Percentiles rank a stretch among this genome's conserved stretches.
Evolutionary conservation across 2,329 filamentous ascomycete species (phyloP).

Genomic region (Pseudogymnoascus pannorum): DNA sequence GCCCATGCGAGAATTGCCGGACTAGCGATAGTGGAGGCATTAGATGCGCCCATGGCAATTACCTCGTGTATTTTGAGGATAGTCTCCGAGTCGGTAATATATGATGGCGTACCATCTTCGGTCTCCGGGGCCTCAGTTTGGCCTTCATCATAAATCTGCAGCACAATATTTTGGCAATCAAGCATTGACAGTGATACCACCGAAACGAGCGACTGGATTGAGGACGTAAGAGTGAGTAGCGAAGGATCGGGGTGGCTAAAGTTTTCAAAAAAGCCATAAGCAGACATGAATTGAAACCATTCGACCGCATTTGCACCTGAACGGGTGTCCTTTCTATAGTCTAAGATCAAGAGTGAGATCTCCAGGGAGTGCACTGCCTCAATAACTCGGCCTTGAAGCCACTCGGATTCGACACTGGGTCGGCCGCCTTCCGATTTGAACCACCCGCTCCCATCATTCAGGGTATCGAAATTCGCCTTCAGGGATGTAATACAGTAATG

Average conservation of each 20-base stretch:
- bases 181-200: slow-evolving; percentile 66
- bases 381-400: slow-evolving; percentile 55
- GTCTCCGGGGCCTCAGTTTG: slow-evolving; percentile 21
- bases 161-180: slow-evolving; percentile 46
- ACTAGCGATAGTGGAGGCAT: slow-evolving; percentile 54
- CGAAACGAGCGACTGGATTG: slow-evolving; percentile 62
- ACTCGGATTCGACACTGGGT: slow-evolving; percentile 50
- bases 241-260: slow-evolving; percentile 36
- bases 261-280: slow-evolving; percentile 61
- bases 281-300: slow-evolving; percentile 70
- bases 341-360: slow-evolving; percentile 63
- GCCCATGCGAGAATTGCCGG: slow-evolving; percentile 78
- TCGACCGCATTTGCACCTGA: slow-evolving; percentile 51
- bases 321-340: slow-evolving; percentile 49
- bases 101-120: slow-evolving; percentile 42
- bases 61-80: slow-evolving; percentile 67
- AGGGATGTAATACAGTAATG: slow-evolving; percentile 40
- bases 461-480: slow-evolving; percentile 40
- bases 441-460: slow-evolving; percentile 39
- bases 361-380: slow-evolving; percentile 70
- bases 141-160: slow-evolving; percentile 43
- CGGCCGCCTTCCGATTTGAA: slow-evolving; percentile 36
- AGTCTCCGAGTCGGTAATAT: slow-evolving; percentile 61
- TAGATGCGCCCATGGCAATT: slow-evolving; percentile 53
- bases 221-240: slow-evolving; percentile 40